phyloP scores from a whole-genome alignment of 2,329 filamentous ascomycete genomes.

The Penicillium corylophilum region DNA sequence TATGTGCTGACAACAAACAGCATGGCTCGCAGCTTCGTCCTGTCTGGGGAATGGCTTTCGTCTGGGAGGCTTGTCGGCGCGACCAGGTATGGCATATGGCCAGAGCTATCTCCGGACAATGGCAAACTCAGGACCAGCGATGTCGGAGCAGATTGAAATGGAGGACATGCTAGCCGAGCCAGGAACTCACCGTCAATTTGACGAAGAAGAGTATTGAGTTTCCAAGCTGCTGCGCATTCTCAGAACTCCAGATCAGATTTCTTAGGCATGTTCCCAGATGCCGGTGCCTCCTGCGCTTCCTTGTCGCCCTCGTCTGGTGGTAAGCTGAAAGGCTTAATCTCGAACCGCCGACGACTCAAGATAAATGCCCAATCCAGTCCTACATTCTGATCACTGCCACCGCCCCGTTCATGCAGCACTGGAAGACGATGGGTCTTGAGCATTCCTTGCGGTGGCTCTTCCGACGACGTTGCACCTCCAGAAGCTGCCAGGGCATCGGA shows the following conservation, averaged over 20 bases:
- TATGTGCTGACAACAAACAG: conserved; percentile 32
- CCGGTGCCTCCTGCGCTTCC: conserved; percentile 56
- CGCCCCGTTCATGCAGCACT: conserved; percentile 82
- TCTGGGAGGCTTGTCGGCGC: conserved; percentile 45
- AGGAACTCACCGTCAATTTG: conserved; percentile 24
- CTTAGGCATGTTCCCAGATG: conserved; percentile 49
- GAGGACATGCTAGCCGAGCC: conserved; percentile 57
- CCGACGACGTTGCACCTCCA: conserved; percentile 56
- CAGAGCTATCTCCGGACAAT: conserved; percentile 57
- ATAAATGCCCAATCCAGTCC: conserved; percentile 90
- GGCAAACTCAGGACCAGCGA: conserved; percentile 53
- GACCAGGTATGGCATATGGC: conserved; percentile 51
- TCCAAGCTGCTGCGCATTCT: conserved; percentile 1
- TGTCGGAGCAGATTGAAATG: conserved; percentile 64
- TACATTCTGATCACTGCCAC: conserved; percentile 67
- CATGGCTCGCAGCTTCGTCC: conserved; percentile 55
- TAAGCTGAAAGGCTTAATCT: conserved; percentile 84
- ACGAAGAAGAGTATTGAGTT: conserved; percentile 30
- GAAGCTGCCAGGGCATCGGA: conserved; percentile 53
- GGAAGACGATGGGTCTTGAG: conserved; percentile 80
- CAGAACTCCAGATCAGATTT: conserved; percentile 73
- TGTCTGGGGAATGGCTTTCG: conserved; percentile 56
- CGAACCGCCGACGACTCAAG: conserved; percentile 76
- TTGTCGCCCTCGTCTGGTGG: conserved; percentile 79
- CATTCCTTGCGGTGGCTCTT: conserved; percentile 82